Percentiles rank a stretch among this genome's conserved stretches.
phyloP scores from a whole-genome alignment of 2,329 filamentous ascomycete species.

The Rutstroemia sp. region DNA sequence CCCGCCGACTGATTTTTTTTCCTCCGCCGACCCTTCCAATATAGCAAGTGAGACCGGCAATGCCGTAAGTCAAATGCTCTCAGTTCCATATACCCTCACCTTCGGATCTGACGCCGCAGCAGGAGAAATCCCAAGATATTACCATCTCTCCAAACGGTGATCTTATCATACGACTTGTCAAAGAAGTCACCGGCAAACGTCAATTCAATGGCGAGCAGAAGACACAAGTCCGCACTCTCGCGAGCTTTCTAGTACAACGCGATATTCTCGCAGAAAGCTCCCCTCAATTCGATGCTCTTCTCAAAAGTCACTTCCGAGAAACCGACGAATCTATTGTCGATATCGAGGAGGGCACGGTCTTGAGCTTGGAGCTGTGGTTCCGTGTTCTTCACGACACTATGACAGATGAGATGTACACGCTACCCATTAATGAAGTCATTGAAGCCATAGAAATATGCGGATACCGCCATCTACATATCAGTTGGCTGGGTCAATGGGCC shows the following conservation, averaged over 20 bases:
- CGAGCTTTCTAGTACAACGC: neutral
- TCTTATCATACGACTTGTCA: neutral
- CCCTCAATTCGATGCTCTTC: neutral
- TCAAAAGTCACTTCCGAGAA: neutral
- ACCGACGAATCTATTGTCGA: neutral
- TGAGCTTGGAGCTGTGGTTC: conserved; percentile 14
- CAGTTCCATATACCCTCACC: neutral
- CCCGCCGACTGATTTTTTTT: too few relatives aligned
- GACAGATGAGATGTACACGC: conserved; percentile 1
- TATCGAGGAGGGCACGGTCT: conserved; percentile 10
- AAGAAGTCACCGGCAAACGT: neutral
- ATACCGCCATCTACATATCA: conserved; percentile 4
- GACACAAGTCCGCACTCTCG: neutral
- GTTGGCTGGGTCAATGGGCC: conserved; percentile 11
- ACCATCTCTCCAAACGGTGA: neutral
- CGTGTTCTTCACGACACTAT: conserved; percentile 11
- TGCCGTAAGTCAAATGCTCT: neutral
- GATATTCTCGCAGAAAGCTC: neutral
- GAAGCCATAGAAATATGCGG: conserved; percentile 10
- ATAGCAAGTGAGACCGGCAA: too few relatives aligned
- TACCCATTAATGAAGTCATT: conserved; percentile 9
- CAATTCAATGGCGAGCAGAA: neutral
- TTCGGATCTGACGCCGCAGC: neutral
- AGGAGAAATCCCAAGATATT: neutral
- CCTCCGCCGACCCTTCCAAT: too few relatives aligned